Conservation (phyloP, 1,284 basidiomycete genomes). For the Acaromyces ingoldii region DNA sequence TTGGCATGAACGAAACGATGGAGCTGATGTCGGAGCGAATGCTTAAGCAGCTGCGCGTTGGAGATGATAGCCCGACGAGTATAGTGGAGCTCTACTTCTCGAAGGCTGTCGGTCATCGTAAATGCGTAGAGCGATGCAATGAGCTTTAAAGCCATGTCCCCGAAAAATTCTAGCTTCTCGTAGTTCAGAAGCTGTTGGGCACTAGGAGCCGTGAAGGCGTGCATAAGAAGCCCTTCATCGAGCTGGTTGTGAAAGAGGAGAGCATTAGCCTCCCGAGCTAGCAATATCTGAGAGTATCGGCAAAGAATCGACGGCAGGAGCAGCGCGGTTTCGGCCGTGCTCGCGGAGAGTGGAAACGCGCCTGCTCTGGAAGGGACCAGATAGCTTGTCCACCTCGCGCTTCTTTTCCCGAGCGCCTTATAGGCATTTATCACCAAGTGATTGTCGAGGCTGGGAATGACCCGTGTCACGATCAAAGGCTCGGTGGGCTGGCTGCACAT, state of each 20-base stretch:
- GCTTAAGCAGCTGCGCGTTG: slow-evolving; percentile 21
- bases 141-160: slow-evolving; percentile 33
- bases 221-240: slow-evolving; percentile 6
- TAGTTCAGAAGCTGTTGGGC: slow-evolving; percentile 17
- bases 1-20: too few relatives aligned
- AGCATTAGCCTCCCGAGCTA: slow-evolving; percentile 14
- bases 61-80: too few relatives aligned
- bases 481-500: too few relatives aligned
- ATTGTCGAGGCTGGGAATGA: neutral
- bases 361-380: too few relatives aligned
- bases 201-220: slow-evolving; percentile 19
- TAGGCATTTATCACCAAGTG: too few relatives aligned
- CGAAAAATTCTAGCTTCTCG: slow-evolving; percentile 31
- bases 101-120: slow-evolving; percentile 10
- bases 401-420: too few relatives aligned
- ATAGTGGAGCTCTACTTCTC: slow-evolving; percentile 28
- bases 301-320: slow-evolving; percentile 29
- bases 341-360: too few relatives aligned
- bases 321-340: slow-evolving; percentile 1
- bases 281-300: slow-evolving; percentile 22
- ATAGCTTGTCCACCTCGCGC: too few relatives aligned
- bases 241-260: slow-evolving; percentile 11
- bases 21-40: slow-evolving; percentile 15
- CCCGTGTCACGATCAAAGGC: neutral
- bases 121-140: slow-evolving; percentile 26